Percentiles rank a stretch among this genome's conserved stretches.
phyloP scores from a whole-genome alignment of 768 basidiomycete species.

The Mycena pura region DNA sequence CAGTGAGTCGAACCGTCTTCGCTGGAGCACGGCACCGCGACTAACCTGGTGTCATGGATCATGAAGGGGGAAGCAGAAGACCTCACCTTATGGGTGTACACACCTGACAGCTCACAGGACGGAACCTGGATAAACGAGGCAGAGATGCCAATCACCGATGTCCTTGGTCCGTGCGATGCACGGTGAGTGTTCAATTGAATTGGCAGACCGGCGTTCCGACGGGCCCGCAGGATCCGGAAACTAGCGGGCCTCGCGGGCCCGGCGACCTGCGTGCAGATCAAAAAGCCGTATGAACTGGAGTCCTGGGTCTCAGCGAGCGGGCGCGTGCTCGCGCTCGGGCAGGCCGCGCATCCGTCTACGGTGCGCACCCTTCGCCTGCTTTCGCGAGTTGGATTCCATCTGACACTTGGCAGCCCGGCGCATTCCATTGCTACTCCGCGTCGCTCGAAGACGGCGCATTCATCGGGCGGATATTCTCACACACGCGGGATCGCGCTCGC shows the following conservation, averaged over 20 bases:
- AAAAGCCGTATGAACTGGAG: slow-evolving; percentile 3
- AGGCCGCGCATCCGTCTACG: slow-evolving; percentile 20
- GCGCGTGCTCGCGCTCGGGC: slow-evolving; percentile 3
- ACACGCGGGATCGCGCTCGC: neutral
- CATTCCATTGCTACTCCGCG: neutral
- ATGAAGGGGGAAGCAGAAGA: slow-evolving; percentile 7
- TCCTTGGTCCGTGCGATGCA: slow-evolving; percentile 4
- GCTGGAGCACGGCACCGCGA: neutral
- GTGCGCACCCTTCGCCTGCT: neutral
- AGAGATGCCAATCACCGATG: neutral
- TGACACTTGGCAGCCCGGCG: neutral
- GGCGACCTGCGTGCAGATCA: slow-evolving; percentile 3
- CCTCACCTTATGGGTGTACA: slow-evolving; percentile 1
- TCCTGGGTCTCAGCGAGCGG: slow-evolving; percentile 22
- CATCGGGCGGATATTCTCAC: slow-evolving; percentile 19
- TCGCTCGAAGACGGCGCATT: slow-evolving; percentile 21
- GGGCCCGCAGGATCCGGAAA: neutral
- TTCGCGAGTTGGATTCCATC: neutral
- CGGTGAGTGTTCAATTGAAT: neutral
- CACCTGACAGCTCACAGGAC: slow-evolving; percentile 8
- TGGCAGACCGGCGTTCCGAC: neutral
- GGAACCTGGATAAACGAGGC: neutral
- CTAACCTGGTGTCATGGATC: no score
- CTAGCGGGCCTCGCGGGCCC: slow-evolving; percentile 6
- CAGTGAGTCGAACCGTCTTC: neutral